Base-by-base conservation (phyloP, 2,329 filamentous ascomycete species). In the Akanthomyces muscarius region DNA sequence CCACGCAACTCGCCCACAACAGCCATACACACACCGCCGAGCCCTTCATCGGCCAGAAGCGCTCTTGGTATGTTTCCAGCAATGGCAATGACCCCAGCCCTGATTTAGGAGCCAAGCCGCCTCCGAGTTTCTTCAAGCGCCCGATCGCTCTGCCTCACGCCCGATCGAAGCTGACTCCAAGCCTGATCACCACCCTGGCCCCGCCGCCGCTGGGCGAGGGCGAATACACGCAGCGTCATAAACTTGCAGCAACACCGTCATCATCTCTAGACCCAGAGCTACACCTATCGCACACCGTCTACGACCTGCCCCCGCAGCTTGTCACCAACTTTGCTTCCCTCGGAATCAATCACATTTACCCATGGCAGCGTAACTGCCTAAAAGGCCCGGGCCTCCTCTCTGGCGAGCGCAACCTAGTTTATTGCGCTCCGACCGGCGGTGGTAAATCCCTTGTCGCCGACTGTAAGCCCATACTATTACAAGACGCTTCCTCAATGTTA, bases 301-400 rank as follows among this genome's bases (percentile, higher is more conserved):
- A 92, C 75, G 83, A 78, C 10, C 77, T 93, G 16, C 86, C 88
- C 3, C 67, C 74, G 0, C 74, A 78, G 28, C 76, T 92, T 45
- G 83, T 90, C 3, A 74, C 79, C 21, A 92, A 92, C 69, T 83
- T 92, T 69, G 80, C 80, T 54, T 75, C 78, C 0, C 77, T 90
- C 45, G 89, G 89, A n/a, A 89, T 93, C 62, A 83, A 80, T 47
- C 83, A 82, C 66, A 92, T 92, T 64, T 92, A 92, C 68, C 87
- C 88, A 2, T 93, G 90, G 90, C 90, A 92, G 73, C 89, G 89
- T 57, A 86, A 87, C 63, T 93, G 90, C 69, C 79, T 93, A 8
- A 78, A 89, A 60, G 86, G 86, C 0, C 85, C 84, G 4, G 88
- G 89, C 0, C 78, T 92, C 21, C 77, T 93, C 14, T 73, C 77